Conservation (phyloP, 129 eudicot genomes). For the Pseudognaphalium luteoalbum region DNA sequence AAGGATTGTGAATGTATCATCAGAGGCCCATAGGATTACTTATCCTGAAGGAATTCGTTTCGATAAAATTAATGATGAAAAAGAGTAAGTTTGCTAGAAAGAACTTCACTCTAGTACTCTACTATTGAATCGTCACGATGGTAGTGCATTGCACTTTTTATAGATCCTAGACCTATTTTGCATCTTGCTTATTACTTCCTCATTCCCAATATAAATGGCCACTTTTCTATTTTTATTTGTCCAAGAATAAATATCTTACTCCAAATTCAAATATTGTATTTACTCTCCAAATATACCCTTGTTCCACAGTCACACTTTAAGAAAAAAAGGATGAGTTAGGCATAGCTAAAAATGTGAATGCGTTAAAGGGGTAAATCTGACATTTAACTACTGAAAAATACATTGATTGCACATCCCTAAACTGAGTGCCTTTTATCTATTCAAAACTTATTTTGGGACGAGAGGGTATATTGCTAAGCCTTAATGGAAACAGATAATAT, state of each 20-base stretch:
- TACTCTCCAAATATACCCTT: too few species aligned
- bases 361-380: too few species aligned
- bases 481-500: neutral
- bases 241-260: too few species aligned
- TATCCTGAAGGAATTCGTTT: constrained; percentile 73
- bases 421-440: too few species aligned
- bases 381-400: too few species aligned
- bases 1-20: constrained; percentile 73
- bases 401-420: too few species aligned
- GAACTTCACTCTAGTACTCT: neutral
- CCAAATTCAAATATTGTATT: too few species aligned
- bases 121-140: neutral
- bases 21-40: constrained; percentile 61
- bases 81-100: constrained; percentile 38
- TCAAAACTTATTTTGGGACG: too few species aligned
- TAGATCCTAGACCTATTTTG: neutral
- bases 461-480: neutral
- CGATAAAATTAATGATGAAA: constrained; percentile 54
- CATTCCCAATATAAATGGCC: neutral
- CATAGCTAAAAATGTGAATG: too few species aligned
- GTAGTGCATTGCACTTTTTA: neutral
- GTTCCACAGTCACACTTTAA: too few species aligned
- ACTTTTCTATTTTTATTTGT: too few species aligned
- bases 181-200: neutral
- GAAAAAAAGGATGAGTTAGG: too few species aligned